Evolutionary conservation across 805 yeast species (phyloP), one percentile per base, ranked within the genome.

Genomic region (Ogataea siamensis): DNA sequence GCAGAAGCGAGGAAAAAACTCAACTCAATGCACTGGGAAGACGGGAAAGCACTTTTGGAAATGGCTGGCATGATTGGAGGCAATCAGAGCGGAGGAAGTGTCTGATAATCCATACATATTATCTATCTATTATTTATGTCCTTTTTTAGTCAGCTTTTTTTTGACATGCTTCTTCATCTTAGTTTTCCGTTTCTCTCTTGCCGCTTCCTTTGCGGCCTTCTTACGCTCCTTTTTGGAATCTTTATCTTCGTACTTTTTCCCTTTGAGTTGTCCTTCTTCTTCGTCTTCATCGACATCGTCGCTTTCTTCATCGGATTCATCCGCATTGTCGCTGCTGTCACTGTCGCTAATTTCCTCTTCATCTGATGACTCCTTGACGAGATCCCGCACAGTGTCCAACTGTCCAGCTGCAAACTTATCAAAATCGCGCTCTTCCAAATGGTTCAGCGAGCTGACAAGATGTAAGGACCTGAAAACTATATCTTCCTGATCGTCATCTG

Each of bases 391-490:
- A 2, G 91, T 80, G 46, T 81, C 87, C 26, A 87, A 83, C 49
- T 86, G 80, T 18, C 96, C 97, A 43, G 79, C 77, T 1, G 79
- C 68, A 49, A 85, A 84, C 52, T 83, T 81, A 32, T 77, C 80
- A 50, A 85, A 87, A 58, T 93, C 99, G 43, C 96, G 72, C 55
- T 93, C 99, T 57, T 93, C 86, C 58, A 89, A 56, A 66, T 91
- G 78, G 64, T 87, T 79, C 66, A 93, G 63, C 40, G 93, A 80
- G 54, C 89, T 71, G 21, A 85, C 87, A 51, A 85, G 64, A 61
- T 85, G 87, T 36, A 83, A 54, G 4, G 89, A 78, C 57, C 99
- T 70, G 62, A 93, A 93, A 5, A 93, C 79, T 38, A 86, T 95
- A 59, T 93, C 99, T 39, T 73, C 74, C 41, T 69, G 71, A 28